These are phyloP conservation scores for Solanum hybrid DNA, from an alignment of 305 asterid genomes.

Conservation along the genomic window DNA sequence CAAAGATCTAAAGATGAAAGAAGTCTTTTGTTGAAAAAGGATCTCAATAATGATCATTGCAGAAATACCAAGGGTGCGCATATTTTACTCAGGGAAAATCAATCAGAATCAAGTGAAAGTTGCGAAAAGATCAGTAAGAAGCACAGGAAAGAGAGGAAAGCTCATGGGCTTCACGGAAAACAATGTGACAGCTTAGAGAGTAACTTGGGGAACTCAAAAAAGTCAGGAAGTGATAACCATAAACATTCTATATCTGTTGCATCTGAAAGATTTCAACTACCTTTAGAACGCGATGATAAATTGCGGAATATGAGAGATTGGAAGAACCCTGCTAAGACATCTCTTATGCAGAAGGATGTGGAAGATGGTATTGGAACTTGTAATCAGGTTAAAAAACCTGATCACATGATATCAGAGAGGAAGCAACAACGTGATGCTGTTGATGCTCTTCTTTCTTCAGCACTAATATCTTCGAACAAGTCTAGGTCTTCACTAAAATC, in stretches of 20 bases:
- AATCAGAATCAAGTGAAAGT: constrained; percentile 22
- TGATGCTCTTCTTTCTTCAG: constrained; percentile 89
- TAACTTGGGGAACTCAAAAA: constrained; percentile 22
- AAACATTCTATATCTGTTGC: constrained; percentile 20
- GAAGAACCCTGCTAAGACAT: constrained; percentile 30
- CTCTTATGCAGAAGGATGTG: constrained; percentile 33
- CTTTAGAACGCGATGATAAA: constrained; percentile 24
- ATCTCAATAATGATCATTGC: constrained; percentile 17
- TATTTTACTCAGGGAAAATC: constrained; percentile 21
- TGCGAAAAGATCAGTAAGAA: constrained; percentile 12
- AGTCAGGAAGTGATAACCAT: constrained; percentile 29
- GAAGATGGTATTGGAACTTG: constrained; percentile 19
- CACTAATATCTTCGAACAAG: constrained; percentile 84
- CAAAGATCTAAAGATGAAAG: constrained; percentile 25
- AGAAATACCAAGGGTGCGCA: constrained; percentile 17
- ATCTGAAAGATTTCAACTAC: constrained; percentile 22
- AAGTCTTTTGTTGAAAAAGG: constrained; percentile 17
- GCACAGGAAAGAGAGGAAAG: constrained; percentile 19
- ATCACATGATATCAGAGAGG: constrained; percentile 44
- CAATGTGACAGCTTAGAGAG: constrained; percentile 8
- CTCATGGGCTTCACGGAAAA: constrained; percentile 19
- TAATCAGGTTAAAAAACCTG: constrained; percentile 29
- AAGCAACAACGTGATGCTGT: constrained; percentile 91
- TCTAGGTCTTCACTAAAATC: constrained; percentile 42
- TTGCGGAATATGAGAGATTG: constrained; percentile 10